Base-by-base conservation (phyloP, 164 flowering plant genomes). In the Chimonanthus praecox region DNA sequence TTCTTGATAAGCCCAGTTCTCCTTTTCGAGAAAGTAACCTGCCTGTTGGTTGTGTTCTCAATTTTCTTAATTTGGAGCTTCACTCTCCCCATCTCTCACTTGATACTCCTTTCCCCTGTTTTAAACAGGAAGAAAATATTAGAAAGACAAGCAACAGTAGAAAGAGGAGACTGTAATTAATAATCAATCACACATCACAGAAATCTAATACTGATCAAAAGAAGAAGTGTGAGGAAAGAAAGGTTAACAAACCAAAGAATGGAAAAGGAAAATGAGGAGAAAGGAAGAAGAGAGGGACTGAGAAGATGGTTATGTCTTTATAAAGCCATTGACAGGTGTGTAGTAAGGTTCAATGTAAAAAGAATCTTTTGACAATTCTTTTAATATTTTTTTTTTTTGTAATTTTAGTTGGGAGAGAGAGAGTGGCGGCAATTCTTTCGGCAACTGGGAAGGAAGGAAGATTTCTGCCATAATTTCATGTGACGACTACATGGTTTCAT, bases 1-100 rank as follows among this genome's bases (percentile, higher is more conserved):
- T 89, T 89, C 76, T 89, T 89, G 67, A 88, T 88, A 78, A 89
- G 88, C 60, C 94, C 94, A 84, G 88, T 89, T 72, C 91, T 83
- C 47, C 94, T 84, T 74, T 88, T 89, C 7, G 94, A 89, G 75
- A 87, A 89, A 2, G 94, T 88, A 66, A 89, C 94, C 74, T 89
- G 91, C 62, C 94, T 83, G 77, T 88, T 89, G 7, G 89, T 86
- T 66, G 49, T 85, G 85, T 89, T 88, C 73, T 89, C 91, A 76
- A 89, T 88, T 80, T 84, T 86, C 87, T 88, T 89, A 58, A 88
- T 69, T 21, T 69, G 71, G 33, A 69, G 71, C 47, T 69, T 69
- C 21, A 50, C 71, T 33, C 71, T 69, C 46, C 71, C 71, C 71
- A 69, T 69, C 7, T 69, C 62, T 50, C 20, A 11, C 47, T 69